Evolutionary conservation across 257 asterid species (phyloP).

Genomic region (Orobanche coerulescens): DNA sequence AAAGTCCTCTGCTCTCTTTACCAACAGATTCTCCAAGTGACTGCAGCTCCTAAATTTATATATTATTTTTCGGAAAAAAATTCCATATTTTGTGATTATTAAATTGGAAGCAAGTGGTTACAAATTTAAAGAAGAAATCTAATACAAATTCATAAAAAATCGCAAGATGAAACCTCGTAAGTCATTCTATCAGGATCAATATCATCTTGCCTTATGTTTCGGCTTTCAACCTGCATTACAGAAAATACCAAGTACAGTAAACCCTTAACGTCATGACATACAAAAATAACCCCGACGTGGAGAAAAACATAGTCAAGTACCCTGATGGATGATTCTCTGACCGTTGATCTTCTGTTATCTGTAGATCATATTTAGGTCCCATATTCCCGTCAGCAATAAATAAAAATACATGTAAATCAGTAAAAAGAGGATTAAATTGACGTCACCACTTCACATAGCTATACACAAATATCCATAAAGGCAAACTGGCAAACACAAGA

Average conservation of each 20-base stretch:
- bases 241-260: background rate
- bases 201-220: constrained; percentile 42
- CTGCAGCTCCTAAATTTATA: constrained; percentile 56
- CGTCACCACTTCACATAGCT: background rate
- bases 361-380: constrained; percentile 22
- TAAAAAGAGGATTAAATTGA: background rate
- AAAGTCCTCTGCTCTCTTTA: constrained; percentile 63
- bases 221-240: constrained; percentile 39
- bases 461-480: background rate
- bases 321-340: constrained; percentile 45
- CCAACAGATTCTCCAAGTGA: constrained; percentile 73
- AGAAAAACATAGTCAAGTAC: constrained; percentile 31
- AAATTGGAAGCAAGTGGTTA: constrained; percentile 7
- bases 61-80: too few relatives aligned
- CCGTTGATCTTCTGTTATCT: constrained; percentile 41
- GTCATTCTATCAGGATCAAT: constrained; percentile 76
- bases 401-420: background rate
- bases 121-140: background rate
- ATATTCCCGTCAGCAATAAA: background rate
- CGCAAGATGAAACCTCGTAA: constrained; percentile 57
- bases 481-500: constrained; percentile 2
- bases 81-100: background rate
- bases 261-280: constrained; percentile 13
- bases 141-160: constrained; percentile 3
- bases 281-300: constrained; percentile 13